Conservation (phyloP, 2,329 filamentous ascomycete species). For the Diaporthe amygdali region DNA sequence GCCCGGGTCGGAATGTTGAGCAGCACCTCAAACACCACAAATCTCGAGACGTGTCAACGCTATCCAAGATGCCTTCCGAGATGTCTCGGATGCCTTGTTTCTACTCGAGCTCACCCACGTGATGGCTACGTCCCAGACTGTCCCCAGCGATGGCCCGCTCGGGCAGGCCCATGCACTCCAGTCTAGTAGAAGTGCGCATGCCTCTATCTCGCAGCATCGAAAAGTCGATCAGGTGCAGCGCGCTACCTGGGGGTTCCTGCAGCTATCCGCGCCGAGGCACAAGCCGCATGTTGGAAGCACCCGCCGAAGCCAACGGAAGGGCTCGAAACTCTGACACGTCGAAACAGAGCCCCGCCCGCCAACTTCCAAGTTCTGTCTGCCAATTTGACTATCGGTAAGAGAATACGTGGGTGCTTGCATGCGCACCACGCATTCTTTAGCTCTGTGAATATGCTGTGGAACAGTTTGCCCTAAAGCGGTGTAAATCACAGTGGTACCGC, state of each 20-base stretch:
- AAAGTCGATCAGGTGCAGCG: not conserved
- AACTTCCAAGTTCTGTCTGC: not conserved
- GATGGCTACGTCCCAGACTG: not conserved
- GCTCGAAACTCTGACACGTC: not conserved
- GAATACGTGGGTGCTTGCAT: constrained; percentile 1
- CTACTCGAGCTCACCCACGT: not conserved
- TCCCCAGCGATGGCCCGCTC: not conserved
- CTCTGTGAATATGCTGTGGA: not conserved
- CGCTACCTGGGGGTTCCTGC: not conserved
- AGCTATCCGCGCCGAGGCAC: not conserved
- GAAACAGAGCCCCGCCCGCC: not conserved
- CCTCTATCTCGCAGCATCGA: constrained; percentile 1
- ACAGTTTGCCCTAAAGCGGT: not conserved
- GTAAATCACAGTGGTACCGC: not conserved
- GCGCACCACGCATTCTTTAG: not conserved
- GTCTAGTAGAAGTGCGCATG: not conserved
- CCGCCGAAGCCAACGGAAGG: not conserved
- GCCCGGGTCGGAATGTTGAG: not conserved
- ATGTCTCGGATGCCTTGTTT: constrained; percentile 9
- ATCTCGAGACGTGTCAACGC: not conserved
- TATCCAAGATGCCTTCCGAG: not conserved
- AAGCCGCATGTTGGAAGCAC: not conserved
- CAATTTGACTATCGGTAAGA: constrained; percentile 5
- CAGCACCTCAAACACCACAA: not conserved
- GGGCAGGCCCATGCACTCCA: not conserved